These are phyloP conservation scores for Pyrenula massariospora DNA, from an alignment of 495 filamentous ascomycete species.

Conservation along the genomic window DNA sequence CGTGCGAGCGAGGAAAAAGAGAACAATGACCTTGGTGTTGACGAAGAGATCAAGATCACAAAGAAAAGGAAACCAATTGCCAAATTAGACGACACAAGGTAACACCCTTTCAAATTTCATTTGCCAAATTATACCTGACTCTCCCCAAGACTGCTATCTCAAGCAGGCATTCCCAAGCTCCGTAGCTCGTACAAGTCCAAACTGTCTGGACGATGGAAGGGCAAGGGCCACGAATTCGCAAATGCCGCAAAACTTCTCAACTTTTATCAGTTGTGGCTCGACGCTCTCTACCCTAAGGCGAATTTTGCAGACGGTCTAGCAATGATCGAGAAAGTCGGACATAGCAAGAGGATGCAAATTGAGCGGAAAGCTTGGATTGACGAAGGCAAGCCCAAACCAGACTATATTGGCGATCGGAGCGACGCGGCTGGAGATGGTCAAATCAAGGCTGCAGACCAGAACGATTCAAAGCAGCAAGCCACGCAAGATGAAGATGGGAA, in stretches of 20 bases:
- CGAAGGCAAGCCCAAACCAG: constrained; percentile 39
- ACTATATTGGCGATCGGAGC: background rate
- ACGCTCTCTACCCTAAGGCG: constrained; percentile 88
- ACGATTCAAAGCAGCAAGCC: background rate
- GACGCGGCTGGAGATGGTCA: background rate
- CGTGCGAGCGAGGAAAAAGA: constrained; percentile 21
- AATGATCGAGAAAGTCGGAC: constrained; percentile 90
- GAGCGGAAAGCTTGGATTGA: constrained; percentile 81
- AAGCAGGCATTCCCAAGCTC: constrained; percentile 73
- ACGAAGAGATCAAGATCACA: constrained; percentile 72
- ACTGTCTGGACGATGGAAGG: constrained; percentile 57
- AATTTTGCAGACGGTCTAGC: constrained; percentile 82
- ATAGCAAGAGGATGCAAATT: constrained; percentile 60
- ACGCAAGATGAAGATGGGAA: background rate
- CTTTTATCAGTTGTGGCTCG: constrained; percentile 94
- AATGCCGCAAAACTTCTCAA: constrained; percentile 74
- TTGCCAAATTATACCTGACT: background rate
- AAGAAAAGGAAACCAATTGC: constrained; percentile 64
- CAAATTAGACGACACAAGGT: constrained; percentile 80
- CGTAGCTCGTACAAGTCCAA: constrained; percentile 55
- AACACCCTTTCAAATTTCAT: constrained; percentile 5
- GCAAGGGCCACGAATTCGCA: constrained; percentile 92
- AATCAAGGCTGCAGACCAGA: background rate
- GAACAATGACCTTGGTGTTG: constrained; percentile 51
- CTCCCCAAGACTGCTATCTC: constrained; percentile 54